These are phyloP conservation scores for Diutina mesorugosa DNA, from an alignment of 1,139 yeast genomes.

Conservation along the genomic window DNA sequence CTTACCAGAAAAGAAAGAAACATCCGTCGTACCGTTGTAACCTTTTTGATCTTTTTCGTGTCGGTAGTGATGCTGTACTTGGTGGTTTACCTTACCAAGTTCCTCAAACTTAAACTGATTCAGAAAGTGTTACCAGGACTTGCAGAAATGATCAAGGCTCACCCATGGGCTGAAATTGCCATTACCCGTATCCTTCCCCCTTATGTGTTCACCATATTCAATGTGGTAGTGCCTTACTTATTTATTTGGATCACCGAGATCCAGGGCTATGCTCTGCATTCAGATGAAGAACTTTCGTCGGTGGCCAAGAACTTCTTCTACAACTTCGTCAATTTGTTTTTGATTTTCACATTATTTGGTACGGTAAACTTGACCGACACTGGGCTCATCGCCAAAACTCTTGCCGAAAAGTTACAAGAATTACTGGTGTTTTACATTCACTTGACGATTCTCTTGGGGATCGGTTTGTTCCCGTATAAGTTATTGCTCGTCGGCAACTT, in stretches of 20 bases:
- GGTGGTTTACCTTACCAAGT: conserved; percentile 62
- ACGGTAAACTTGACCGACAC: conserved; percentile 61
- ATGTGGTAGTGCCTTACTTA: conserved; percentile 54
- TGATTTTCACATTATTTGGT: conserved; percentile 72
- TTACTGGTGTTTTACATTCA: conserved; percentile 64
- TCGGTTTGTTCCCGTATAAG: conserved; percentile 69
- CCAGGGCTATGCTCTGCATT: conserved; percentile 64
- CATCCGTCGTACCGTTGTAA: conserved; percentile 44
- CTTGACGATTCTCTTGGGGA: conserved; percentile 59
- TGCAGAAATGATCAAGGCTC: conserved; percentile 43
- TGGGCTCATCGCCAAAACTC: conserved; percentile 57
- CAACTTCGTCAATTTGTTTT: conserved; percentile 63
- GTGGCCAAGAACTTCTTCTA: conserved; percentile 70
- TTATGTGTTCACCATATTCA: conserved; percentile 56
- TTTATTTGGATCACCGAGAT: conserved; percentile 52
- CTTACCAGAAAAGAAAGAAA: conserved; percentile 43
- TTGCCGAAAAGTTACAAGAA: conserved; percentile 59
- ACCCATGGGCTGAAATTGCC: conserved; percentile 58
- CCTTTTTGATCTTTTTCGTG: conserved; percentile 47
- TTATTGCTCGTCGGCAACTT: conserved; percentile 37
- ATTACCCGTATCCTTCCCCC: conserved; percentile 72
- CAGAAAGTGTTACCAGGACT: conserved; percentile 62
- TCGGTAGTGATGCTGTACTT: conserved; percentile 56
- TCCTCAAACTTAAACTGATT: conserved; percentile 59
- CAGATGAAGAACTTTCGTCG: conserved; percentile 64